These are phyloP conservation scores for Fistulinella cinereoalba DNA, from an alignment of 1,284 basidiomycete species.

Conservation along the genomic window DNA sequence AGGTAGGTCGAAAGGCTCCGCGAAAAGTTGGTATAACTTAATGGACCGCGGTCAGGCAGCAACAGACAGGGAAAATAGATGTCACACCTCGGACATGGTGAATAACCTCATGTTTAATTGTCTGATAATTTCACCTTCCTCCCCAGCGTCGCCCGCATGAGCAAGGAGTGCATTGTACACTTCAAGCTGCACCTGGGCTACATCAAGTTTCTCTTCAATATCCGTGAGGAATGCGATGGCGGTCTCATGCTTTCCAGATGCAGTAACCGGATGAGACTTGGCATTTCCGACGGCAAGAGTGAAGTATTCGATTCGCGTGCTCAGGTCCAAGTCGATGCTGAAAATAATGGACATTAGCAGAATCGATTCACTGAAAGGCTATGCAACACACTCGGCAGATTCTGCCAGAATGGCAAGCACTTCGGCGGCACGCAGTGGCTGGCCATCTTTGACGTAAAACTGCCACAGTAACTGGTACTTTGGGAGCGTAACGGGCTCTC, in stretches of 20 bases:
- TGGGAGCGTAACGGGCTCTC: constrained; percentile 76
- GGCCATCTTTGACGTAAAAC: constrained; percentile 90
- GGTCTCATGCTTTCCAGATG: constrained; percentile 73
- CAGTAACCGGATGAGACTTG: constrained; percentile 85
- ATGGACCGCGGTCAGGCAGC: constrained; percentile 10
- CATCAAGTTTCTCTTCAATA: constrained; percentile 95
- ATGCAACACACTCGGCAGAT: constrained; percentile 65
- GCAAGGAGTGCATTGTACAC: constrained; percentile 67
- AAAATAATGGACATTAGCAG: background rate
- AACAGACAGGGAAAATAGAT: constrained; percentile 1
- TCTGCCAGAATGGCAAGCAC: constrained; percentile 86
- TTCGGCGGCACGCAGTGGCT: constrained; percentile 82
- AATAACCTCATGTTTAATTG: constrained; percentile 55
- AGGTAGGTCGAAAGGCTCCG: constrained; percentile 83
- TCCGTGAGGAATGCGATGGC: constrained; percentile 90
- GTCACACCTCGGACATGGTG: constrained; percentile 66
- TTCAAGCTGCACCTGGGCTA: constrained; percentile 94
- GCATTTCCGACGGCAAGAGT: constrained; percentile 94
- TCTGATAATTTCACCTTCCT: constrained; percentile 55
- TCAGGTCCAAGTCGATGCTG: constrained; percentile 70
- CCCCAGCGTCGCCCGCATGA: constrained; percentile 56
- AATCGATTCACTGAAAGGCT: background rate
- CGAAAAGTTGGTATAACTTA: constrained; percentile 87
- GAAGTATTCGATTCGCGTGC: constrained; percentile 81
- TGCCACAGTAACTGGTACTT: constrained; percentile 95